Evolutionary conservation across 306 rosid genomes (phyloP).

Genomic region (Cyamopsis tetragonoloba): DNA sequence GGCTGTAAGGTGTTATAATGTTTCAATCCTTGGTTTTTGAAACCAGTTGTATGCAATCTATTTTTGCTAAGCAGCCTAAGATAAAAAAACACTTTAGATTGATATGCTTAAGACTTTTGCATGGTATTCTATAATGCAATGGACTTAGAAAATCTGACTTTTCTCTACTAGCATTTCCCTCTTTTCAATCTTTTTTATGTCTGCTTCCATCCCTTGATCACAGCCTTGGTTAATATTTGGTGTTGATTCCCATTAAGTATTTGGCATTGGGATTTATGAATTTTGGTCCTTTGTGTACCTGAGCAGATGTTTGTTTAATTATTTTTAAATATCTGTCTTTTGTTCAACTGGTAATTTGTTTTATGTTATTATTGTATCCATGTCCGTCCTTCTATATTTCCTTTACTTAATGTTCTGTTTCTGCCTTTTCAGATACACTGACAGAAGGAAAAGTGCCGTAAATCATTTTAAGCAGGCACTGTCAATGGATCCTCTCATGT

Average conservation of each 20-base stretch:
- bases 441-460: conserved; percentile 38
- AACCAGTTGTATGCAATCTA: neutral
- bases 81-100: neutral
- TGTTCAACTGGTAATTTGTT: neutral
- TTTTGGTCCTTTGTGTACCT: neutral
- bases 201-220: neutral
- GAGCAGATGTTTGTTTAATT: neutral
- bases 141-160: neutral
- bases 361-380: neutral
- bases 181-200: neutral
- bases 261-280: conserved; percentile 19
- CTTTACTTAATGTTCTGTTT: conserved; percentile 9
- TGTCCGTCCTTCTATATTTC: neutral
- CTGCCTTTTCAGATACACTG: conserved; percentile 42
- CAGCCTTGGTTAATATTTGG: conserved; percentile 13
- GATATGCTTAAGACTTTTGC: neutral
- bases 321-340: conserved; percentile 4
- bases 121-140: neutral
- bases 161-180: neutral
- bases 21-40: conserved; percentile 16
- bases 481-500: conserved; percentile 43
- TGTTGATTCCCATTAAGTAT: conserved; percentile 24
- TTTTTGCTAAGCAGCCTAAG: neutral
- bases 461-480: conserved; percentile 43
- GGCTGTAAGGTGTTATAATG: neutral